phyloP scores from a whole-genome alignment of 495 filamentous ascomycete species.

The Xeromyces bisporus region DNA sequence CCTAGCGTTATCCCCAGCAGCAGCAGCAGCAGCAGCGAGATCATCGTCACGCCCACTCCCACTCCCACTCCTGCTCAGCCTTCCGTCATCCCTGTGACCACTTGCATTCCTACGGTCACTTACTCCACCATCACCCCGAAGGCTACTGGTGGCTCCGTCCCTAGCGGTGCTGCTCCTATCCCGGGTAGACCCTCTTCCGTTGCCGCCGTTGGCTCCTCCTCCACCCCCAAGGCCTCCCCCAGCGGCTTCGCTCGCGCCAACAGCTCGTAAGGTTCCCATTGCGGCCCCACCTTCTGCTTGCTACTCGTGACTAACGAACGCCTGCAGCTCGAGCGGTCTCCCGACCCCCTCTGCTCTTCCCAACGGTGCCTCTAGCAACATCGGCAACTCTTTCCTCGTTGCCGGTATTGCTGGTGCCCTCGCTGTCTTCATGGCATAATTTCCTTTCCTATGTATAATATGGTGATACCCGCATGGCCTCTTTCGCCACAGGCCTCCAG shows the following conservation, averaged over 20 bases:
- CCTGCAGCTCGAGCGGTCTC: constrained; percentile 8
- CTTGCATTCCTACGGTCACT: constrained; percentile 28
- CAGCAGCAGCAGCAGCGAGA: too few relatives aligned
- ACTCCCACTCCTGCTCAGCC: constrained; percentile 6
- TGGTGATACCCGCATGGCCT: constrained; percentile 6
- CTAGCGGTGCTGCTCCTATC: constrained; percentile 8
- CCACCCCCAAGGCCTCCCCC: too few relatives aligned
- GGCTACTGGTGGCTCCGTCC: constrained; percentile 6
- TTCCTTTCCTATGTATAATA: constrained; percentile 16
- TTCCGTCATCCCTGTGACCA: constrained; percentile 22
- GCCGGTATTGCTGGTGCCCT: constrained; percentile 32
- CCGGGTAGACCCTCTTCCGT: constrained; percentile 9
- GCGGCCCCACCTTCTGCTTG: too few relatives aligned
- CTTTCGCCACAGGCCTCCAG: background rate
- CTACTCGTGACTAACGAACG: too few relatives aligned
- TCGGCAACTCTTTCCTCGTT: constrained; percentile 31
- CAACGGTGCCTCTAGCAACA: constrained; percentile 31
- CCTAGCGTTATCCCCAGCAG: constrained; percentile 4
- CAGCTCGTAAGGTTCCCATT: constrained; percentile 9
- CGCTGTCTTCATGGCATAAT: constrained; percentile 39
- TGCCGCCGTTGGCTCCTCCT: constrained; percentile 10
- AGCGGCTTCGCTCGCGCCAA: background rate
- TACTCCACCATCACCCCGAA: constrained; percentile 18
- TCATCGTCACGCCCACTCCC: constrained; percentile 5
- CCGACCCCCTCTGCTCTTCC: constrained; percentile 21